These are phyloP conservation scores for Saccharomycopsis synnaedendra DNA, from an alignment of 805 yeast genomes.

Conservation along the genomic window DNA sequence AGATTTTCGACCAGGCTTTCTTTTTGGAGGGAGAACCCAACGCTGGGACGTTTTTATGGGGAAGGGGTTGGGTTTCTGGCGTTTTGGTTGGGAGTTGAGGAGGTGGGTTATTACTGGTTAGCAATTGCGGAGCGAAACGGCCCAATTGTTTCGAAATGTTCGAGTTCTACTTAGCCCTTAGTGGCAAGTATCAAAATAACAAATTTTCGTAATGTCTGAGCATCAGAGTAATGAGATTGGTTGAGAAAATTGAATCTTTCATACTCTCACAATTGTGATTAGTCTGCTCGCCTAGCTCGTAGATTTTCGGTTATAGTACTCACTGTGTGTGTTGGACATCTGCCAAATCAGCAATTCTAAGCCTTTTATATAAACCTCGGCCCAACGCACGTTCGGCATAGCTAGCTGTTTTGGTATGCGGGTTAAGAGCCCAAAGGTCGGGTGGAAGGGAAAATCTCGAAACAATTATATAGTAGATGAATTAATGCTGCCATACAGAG, in stretches of 20 bases:
- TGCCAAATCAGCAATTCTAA: too few species aligned
- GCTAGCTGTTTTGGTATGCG: too few species aligned
- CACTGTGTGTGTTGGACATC: too few species aligned
- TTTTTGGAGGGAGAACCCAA: slow-evolving; percentile 39
- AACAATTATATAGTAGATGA: too few species aligned
- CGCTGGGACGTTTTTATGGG: slow-evolving; percentile 29
- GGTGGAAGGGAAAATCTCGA: too few species aligned
- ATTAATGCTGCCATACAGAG: too few species aligned
- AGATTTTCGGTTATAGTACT: too few species aligned
- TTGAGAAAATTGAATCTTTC: background rate
- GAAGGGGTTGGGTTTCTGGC: background rate
- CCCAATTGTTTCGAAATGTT: background rate
- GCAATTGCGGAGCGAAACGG: background rate
- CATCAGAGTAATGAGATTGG: background rate
- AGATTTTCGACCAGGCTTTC: slow-evolving; percentile 38
- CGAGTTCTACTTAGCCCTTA: background rate
- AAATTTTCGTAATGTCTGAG: background rate
- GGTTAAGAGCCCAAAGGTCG: too few species aligned
- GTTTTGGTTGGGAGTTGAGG: background rate
- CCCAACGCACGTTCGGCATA: too few species aligned
- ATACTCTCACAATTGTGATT: too few species aligned
- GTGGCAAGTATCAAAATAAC: background rate
- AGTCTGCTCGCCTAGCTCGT: too few species aligned
- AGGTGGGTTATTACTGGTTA: background rate
- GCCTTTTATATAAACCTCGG: too few species aligned